Evolutionary conservation across 2,329 filamentous ascomycete genomes (phyloP).

Genomic region (Neospermospora avenae): DNA sequence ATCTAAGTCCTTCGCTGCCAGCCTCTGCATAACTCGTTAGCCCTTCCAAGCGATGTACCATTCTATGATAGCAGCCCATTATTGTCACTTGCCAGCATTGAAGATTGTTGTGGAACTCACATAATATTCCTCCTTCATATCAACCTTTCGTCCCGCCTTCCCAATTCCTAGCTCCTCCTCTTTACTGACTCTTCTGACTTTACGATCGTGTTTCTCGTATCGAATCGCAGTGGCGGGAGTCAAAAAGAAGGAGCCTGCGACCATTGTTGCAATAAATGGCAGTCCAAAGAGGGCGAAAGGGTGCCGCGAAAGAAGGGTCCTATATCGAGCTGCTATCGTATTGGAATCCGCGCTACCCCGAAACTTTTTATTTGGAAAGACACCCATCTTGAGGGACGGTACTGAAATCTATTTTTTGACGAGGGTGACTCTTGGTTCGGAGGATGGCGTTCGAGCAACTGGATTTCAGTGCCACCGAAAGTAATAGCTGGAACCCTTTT

Average conservation of each 20-base stretch:
- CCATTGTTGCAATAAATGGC: constrained; percentile 85
- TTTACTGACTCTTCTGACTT: constrained; percentile 77
- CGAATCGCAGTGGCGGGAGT: constrained; percentile 91
- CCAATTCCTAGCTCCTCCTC: constrained; percentile 85
- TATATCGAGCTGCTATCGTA: constrained; percentile 73
- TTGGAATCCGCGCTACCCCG: constrained; percentile 62
- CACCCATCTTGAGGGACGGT: constrained; percentile 9
- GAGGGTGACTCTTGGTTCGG: too few species aligned
- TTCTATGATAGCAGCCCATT: too few species aligned
- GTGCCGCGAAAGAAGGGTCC: constrained; percentile 67
- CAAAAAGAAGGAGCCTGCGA: constrained; percentile 89
- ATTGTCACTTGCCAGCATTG: not conserved
- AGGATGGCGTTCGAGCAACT: constrained; percentile 8
- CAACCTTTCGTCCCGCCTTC: constrained; percentile 65
- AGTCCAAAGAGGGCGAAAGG: constrained; percentile 93
- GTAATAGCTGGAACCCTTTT: too few species aligned
- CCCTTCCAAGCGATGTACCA: not conserved
- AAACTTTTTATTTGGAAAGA: constrained; percentile 69
- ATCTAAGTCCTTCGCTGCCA: constrained; percentile 86
- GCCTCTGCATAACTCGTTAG: constrained; percentile 51
- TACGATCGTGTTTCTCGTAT: constrained; percentile 90
- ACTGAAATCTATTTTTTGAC: not conserved
- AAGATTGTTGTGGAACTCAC: constrained; percentile 48
- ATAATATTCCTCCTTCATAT: constrained; percentile 84
- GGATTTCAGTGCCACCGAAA: not conserved